Evolutionary conservation across 352 stramenopile genomes (phyloP), one percentile per base, ranked within the genome.

Genomic region (Thraustotheca clavata): DNA sequence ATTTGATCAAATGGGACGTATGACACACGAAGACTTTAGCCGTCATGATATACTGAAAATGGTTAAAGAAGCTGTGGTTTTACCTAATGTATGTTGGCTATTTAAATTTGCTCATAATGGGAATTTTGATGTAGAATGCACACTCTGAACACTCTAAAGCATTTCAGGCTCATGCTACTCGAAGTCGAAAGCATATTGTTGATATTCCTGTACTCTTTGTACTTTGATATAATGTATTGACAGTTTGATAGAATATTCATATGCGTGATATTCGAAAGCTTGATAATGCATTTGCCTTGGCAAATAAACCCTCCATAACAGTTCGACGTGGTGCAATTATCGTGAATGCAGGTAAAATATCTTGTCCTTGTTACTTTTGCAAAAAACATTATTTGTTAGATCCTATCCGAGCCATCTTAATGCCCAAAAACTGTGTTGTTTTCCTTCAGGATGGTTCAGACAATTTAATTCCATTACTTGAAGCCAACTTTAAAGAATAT

Each of bases 191-290:
- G 47, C 41, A 46, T 24, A 20, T 65, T 22, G 57, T 65, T 1
- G 27, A 50, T 18, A 65, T 65, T 24, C 36, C 57, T 3, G 57
- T 65, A 43, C n/a, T 2, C 22, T 27, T 47, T 27, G 39, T 47
- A 24, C n/a, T 24, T n/a, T 47, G 2, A 2, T 4, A 47, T 47
- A 47, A 24, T 24, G n/a, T 24, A 47, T 47, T 47, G 22, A 24
- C n/a, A n/a, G 39, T 47, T 43, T 43, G 38, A 43, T 67, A 91
- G 76, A 73, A 76, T 31, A 79, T 91, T 20, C 81, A 91, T 62
- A 80, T 79, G 4, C 81, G 81, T 43, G 81, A 91, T 69, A 87
- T 91, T 67, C 79, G 81, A 49, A 74, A 85, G 43, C 76, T 91
- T 62, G 81, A 88, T 36, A 86, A 83, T 3, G 77, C 79, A 18